Conservation (phyloP, 2,329 filamentous ascomycete genomes). For the Aspergillus awamori region DNA sequence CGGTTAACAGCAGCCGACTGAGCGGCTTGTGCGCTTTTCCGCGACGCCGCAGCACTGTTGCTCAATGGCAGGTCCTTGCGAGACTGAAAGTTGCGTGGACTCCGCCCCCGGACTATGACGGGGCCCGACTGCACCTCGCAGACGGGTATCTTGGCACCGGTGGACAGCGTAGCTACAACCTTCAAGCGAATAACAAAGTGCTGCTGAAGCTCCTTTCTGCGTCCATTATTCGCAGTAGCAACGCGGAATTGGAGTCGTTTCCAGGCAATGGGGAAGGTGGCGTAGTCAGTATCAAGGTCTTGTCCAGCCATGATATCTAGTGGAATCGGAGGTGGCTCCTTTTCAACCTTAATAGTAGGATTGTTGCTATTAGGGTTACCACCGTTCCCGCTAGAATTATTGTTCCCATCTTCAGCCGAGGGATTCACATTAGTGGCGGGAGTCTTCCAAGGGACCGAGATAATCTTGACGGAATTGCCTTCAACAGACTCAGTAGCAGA, state of each 20-base stretch:
- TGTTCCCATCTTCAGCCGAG: slow-evolving; percentile 37
- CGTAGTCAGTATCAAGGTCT: slow-evolving; percentile 77
- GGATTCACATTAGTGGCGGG: slow-evolving; percentile 71
- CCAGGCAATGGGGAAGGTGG: slow-evolving; percentile 92
- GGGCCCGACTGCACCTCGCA: slow-evolving; percentile 85
- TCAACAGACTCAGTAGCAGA: slow-evolving; percentile 95
- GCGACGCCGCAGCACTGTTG: slow-evolving; percentile 75
- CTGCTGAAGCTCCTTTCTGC: slow-evolving; percentile 91
- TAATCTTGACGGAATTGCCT: slow-evolving; percentile 86
- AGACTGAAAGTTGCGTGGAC: slow-evolving; percentile 91
- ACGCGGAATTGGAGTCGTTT: slow-evolving; percentile 91
- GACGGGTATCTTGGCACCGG: slow-evolving; percentile 78
- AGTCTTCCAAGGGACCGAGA: slow-evolving; percentile 97
- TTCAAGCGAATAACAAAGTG: slow-evolving; percentile 91
- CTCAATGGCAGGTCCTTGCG: slow-evolving; percentile 89
- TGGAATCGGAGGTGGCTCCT: slow-evolving; percentile 82
- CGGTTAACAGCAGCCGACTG: slow-evolving; percentile 35
- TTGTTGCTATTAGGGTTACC: slow-evolving; percentile 13
- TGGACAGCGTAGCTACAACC: slow-evolving; percentile 79
- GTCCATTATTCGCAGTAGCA: slow-evolving; percentile 93
- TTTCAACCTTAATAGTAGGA: slow-evolving; percentile 66
- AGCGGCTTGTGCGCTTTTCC: slow-evolving; percentile 63
- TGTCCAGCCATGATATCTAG: slow-evolving; percentile 67
- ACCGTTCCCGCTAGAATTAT: slow-evolving; percentile 30
- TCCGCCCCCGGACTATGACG: slow-evolving; percentile 90